Evolutionary conservation across 305 asterid genomes (phyloP), one percentile per base, ranked within the genome.

Genomic region (Petunia hybrid): DNA sequence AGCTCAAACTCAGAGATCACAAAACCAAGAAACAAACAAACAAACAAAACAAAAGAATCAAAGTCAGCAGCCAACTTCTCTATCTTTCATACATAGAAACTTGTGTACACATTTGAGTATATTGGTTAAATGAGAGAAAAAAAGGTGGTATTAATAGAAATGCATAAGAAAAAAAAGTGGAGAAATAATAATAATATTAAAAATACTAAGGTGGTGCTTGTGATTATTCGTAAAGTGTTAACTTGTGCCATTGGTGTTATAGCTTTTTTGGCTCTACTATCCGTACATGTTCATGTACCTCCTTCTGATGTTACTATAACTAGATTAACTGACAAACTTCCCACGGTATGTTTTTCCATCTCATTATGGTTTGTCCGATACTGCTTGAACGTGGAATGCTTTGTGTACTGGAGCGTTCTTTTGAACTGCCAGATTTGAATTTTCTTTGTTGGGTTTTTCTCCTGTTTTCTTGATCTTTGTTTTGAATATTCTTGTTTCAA

Each of bases 141-240:
- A 22, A 22, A 22, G 31, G 31, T 22, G 31, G 31, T 22, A 22
- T 22, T 22, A 22, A 51, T 48, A 48, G 56, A 48, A 48, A 85
- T 83, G 89, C 88, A 81, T 84, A 93, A 89, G 91, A 88, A 85
- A 88, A 87, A 87, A 86, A 85, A 91, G 93, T 70, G 41, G 77
- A 70, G 13, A 10, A 31, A 1, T 35, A 40, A 66, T 22, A 22
- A 22, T 22, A 22, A 0, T 22, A 22, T 0, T 22, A 86, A 91
- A 82, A 82, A 16, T 42, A 22, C 31, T 22, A 89, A 92, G 85
- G 82, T 80, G 87, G 79, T 89, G 59, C 84, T 90, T 78, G 1
- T 40, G 53, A 45, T 22, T 70, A 7, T 70, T 45, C 80, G 95
- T 80, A 90, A 88, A 78, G 55, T 91, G 86, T 84, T 95, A 39